Conservation (phyloP, 108 stramenopile species). For the Skeletonema tropicum region DNA sequence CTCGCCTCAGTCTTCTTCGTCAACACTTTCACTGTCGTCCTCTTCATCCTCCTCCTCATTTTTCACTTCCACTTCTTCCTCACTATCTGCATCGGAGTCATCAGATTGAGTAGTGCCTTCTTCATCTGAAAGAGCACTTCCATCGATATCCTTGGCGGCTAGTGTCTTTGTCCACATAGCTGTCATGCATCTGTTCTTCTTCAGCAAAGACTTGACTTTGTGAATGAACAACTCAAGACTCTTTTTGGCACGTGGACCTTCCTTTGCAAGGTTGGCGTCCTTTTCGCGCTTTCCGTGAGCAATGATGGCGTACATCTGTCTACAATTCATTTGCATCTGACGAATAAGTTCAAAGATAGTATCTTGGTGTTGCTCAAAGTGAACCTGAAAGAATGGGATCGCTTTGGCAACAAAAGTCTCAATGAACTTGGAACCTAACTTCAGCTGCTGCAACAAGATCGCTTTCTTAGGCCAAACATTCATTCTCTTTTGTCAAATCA, state of each 20-base stretch:
- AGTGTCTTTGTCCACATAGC: slow-evolving; percentile 37
- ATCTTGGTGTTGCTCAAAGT: slow-evolving; percentile 45
- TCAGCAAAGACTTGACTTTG: slow-evolving; percentile 51
- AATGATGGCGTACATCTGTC: slow-evolving; percentile 42
- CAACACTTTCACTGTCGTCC: slow-evolving; percentile 5
- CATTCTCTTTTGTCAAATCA: slow-evolving; percentile 31
- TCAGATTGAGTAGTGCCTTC: neutral
- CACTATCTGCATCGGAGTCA: neutral
- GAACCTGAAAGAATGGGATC: slow-evolving; percentile 44
- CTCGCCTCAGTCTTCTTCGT: neutral
- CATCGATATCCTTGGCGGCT: neutral
- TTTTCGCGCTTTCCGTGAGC: slow-evolving; percentile 55
- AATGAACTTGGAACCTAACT: slow-evolving; percentile 48
- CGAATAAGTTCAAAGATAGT: slow-evolving; percentile 38
- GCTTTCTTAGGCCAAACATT: slow-evolving; percentile 46
- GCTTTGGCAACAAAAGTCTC: slow-evolving; percentile 53
- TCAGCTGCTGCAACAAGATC: slow-evolving; percentile 43
- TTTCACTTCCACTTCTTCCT: neutral
- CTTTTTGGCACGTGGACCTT: slow-evolving; percentile 54
- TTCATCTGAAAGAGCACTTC: neutral
- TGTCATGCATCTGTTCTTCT: slow-evolving; percentile 51
- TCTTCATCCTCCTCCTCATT: neutral
- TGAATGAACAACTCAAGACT: slow-evolving; percentile 52
- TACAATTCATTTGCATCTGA: slow-evolving; percentile 28
- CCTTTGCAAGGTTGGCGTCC: slow-evolving; percentile 48